Evolutionary conservation across 2,329 filamentous ascomycete species (phyloP).

Genomic region (Aspergillus udagawae): DNA sequence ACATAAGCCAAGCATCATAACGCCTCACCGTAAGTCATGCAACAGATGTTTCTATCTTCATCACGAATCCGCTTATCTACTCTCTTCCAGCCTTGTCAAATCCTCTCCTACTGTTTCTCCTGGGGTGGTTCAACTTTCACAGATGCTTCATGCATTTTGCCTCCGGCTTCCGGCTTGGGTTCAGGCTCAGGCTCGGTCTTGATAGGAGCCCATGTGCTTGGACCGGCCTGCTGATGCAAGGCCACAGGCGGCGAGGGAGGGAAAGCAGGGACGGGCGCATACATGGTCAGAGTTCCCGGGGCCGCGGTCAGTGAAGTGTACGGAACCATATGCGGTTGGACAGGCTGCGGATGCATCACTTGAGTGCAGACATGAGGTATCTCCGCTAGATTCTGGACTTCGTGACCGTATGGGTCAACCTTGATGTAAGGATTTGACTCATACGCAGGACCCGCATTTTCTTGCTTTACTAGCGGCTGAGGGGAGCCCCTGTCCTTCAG

Average conservation of each 20-base stretch:
- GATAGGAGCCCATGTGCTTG: neutral
- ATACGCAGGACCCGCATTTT: neutral
- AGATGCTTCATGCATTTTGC: slow-evolving; percentile 9
- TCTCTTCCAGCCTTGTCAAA: neutral
- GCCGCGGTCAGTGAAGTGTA: slow-evolving; percentile 13
- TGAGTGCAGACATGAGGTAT: slow-evolving; percentile 7
- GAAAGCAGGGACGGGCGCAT: slow-evolving; percentile 6
- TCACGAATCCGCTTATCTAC: neutral
- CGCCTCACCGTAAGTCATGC: neutral
- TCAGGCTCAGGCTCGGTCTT: slow-evolving; percentile 5
- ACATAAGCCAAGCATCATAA: neutral
- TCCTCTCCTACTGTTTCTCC: neutral
- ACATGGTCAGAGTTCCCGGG: slow-evolving; percentile 16
- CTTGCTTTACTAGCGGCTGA: slow-evolving; percentile 12
- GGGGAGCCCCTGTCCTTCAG: slow-evolving; percentile 5
- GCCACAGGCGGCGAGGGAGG: neutral
- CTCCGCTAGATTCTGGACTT: slow-evolving; percentile 6
- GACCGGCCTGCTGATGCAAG: neutral
- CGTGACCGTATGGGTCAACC: slow-evolving; percentile 14
- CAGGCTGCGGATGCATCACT: slow-evolving; percentile 4
- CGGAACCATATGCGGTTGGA: slow-evolving; percentile 3
- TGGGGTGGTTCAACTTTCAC: slow-evolving; percentile 20
- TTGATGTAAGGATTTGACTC: slow-evolving; percentile 20
- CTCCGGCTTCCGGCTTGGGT: slow-evolving; percentile 15
- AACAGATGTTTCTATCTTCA: neutral